Evolutionary conservation across 306 rosid species (phyloP).

Genomic region (Fragaria ananassa): DNA sequence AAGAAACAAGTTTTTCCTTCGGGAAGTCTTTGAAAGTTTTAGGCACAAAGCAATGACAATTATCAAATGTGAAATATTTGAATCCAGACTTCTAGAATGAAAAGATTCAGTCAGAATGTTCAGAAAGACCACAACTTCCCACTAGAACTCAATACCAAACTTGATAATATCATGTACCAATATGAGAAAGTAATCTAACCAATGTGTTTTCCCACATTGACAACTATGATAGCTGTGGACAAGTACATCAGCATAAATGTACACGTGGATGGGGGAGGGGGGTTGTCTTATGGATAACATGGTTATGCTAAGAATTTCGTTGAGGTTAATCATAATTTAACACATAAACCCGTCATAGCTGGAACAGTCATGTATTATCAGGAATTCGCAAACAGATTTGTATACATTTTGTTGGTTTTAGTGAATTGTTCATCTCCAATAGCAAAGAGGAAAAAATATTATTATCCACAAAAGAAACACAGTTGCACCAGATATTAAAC

Average conservation of each 20-base stretch:
- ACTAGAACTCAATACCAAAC: neutral
- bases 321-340: no score
- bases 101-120: neutral
- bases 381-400: neutral
- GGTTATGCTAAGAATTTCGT: no score
- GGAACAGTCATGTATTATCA: slow-evolving; percentile 3
- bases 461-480: neutral
- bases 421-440: neutral
- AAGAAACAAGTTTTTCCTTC: neutral
- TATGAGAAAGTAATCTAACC: slow-evolving; percentile 11
- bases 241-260: neutral
- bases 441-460: neutral
- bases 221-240: neutral
- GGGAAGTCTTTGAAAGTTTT: neutral
- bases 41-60: neutral
- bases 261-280: no score
- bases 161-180: neutral
- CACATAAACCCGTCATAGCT: neutral
- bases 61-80: neutral
- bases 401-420: neutral
- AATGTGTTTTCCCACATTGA: neutral
- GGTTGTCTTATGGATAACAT: no score
- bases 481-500: neutral
- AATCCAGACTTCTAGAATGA: neutral
- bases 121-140: neutral